phyloP scores from a whole-genome alignment of 768 basidiomycete genomes.

The Epithele typhae region DNA sequence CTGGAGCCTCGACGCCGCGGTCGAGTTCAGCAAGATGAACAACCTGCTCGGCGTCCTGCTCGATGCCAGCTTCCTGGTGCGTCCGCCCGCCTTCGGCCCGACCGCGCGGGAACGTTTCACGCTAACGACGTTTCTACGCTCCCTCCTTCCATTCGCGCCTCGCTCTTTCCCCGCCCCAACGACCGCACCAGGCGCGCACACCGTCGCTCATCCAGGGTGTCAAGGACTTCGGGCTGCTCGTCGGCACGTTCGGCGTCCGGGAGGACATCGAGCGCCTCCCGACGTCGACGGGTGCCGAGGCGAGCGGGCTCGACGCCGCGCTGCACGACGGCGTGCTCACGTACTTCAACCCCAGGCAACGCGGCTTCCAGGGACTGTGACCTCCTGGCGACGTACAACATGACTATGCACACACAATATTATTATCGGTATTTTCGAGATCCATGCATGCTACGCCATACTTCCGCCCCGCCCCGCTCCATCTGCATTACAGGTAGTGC shows the following conservation, averaged over 20 bases:
- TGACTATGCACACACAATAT: conserved; percentile 4
- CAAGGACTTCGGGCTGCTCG: conserved; percentile 82
- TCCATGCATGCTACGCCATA: neutral
- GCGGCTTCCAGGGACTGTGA: conserved; percentile 20
- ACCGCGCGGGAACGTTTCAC: no score
- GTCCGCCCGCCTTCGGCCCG: conserved; percentile 16
- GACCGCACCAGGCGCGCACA: conserved; percentile 60
- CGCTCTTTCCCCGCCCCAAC: no score
- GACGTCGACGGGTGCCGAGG: conserved; percentile 32
- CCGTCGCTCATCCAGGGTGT: conserved; percentile 88
- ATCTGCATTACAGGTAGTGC: no score
- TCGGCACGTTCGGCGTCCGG: conserved; percentile 74
- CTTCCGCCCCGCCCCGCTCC: neutral
- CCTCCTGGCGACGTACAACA: neutral
- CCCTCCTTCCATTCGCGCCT: no score
- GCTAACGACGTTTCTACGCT: no score
- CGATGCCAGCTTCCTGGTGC: conserved; percentile 81
- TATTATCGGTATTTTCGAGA: conserved; percentile 10
- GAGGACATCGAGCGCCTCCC: conserved; percentile 34
- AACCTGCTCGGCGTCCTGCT: conserved; percentile 91
- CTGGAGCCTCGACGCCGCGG: conserved; percentile 80
- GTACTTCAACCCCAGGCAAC: conserved; percentile 59
- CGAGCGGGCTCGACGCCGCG: conserved; percentile 64
- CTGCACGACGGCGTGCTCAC: conserved; percentile 60
- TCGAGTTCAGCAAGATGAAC: conserved; percentile 89